Evolutionary conservation across 441 rosid genomes (phyloP).

Genomic region (Eutrema salsugineum): DNA sequence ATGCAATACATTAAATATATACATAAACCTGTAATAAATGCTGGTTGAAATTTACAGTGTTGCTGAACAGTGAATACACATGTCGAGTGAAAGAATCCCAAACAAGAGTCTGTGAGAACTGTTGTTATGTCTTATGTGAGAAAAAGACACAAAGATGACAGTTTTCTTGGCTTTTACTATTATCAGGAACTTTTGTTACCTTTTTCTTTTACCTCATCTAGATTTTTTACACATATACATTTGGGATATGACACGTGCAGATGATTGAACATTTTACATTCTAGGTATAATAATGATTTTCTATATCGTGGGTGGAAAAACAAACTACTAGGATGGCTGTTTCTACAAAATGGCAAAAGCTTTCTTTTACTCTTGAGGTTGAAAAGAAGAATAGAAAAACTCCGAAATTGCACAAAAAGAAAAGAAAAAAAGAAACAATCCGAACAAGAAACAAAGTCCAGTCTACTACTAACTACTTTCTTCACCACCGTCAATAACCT

Average conservation of each 20-base stretch:
- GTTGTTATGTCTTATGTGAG: too few relatives aligned
- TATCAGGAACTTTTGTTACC: neutral
- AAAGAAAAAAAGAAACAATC: too few relatives aligned
- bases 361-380: neutral
- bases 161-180: conserved; percentile 37
- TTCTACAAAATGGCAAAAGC: neutral
- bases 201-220: neutral
- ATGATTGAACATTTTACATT: neutral
- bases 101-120: conserved; percentile 34
- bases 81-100: conserved; percentile 63
- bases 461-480: neutral
- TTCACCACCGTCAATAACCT: neutral
- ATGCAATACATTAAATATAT: neutral
- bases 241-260: neutral
- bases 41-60: neutral
- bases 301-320: neutral
- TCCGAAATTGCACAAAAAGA: too few relatives aligned
- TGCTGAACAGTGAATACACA: neutral
- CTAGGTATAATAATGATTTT: neutral
- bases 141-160: conserved; percentile 19
- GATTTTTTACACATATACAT: neutral
- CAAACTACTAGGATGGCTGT: neutral
- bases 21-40: neutral
- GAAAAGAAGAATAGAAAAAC: neutral
- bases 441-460: neutral